A percentile compares a stretch with the other conserved stretches of the same genome.
Conservation (phyloP, 108 stramenopile genomes). For the Cyclotella cryptica region DNA sequence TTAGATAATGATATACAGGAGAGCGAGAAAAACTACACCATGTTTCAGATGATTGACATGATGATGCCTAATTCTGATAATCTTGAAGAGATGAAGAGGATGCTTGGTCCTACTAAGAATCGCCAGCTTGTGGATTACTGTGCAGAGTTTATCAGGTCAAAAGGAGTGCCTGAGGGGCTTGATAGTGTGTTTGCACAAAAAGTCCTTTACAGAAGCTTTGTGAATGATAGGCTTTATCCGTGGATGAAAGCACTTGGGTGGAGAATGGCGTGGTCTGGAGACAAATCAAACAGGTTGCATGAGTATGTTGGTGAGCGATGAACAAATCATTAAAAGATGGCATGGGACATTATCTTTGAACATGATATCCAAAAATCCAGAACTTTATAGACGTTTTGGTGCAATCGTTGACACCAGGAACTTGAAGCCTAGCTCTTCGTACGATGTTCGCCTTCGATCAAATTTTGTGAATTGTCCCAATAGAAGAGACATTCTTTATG, state of each 20-base stretch:
- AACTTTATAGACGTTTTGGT: not conserved
- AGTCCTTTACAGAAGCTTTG: too few species aligned
- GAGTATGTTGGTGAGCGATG: too few species aligned
- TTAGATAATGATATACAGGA: too few species aligned
- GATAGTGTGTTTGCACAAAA: not conserved
- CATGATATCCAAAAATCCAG: too few species aligned
- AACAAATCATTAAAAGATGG: too few species aligned
- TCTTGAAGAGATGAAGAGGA: not conserved
- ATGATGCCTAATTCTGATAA: too few species aligned
- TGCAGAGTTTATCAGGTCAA: not conserved
- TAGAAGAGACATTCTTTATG: not conserved
- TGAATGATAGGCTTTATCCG: too few species aligned
- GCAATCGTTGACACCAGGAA: slow-evolving; percentile 2
- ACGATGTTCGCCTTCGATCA: not conserved
- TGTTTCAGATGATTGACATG: not conserved
- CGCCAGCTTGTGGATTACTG: slow-evolving; percentile 1
- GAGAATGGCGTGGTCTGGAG: too few species aligned
- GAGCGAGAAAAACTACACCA: not conserved
- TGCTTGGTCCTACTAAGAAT: not conserved
- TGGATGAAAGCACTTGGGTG: too few species aligned
- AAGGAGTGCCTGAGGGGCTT: slow-evolving; percentile 1
- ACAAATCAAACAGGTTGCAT: too few species aligned
- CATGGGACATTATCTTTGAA: too few species aligned
- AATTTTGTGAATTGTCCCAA: slow-evolving; percentile 7
- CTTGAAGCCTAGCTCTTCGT: not conserved